phyloP scores from a whole-genome alignment of 208 protist species.

The Spongospora subterranea region DNA sequence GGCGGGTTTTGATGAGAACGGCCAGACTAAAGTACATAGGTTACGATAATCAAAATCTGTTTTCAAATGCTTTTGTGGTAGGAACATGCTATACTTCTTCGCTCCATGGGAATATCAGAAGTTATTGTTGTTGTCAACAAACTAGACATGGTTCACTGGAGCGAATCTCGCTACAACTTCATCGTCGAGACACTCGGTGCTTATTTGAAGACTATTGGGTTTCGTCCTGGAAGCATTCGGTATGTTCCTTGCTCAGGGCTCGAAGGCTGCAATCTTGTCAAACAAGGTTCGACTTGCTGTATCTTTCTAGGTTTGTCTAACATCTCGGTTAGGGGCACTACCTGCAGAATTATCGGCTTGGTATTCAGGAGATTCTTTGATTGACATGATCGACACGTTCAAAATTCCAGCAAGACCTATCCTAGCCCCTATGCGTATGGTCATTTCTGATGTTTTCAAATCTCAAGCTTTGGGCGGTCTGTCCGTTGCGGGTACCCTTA shows the following conservation, averaged over 20 bases:
- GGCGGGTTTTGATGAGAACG: constrained; percentile 20
- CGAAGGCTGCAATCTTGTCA: constrained; percentile 51
- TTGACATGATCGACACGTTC: constrained; percentile 34
- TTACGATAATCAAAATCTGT: background rate
- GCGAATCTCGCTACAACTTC: background rate
- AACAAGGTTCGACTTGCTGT: background rate
- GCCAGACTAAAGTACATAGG: background rate
- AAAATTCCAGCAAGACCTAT: background rate
- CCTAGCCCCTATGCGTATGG: background rate
- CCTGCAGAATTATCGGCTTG: background rate
- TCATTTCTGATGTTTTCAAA: constrained; percentile 28
- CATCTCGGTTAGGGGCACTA: background rate
- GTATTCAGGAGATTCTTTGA: background rate
- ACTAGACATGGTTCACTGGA: constrained; percentile 16
- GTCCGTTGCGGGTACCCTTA: background rate
- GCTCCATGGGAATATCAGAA: background rate
- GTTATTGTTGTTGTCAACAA: constrained; percentile 48
- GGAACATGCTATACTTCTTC: constrained; percentile 14
- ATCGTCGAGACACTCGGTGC: background rate
- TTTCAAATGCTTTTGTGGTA: background rate
- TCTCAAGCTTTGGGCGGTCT: background rate
- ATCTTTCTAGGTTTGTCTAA: background rate
- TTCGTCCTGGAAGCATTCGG: background rate
- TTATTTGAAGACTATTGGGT: constrained; percentile 55
- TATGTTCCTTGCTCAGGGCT: constrained; percentile 62